These are phyloP conservation scores for Penicillium sp. DNA, from an alignment of 2,329 filamentous ascomycete species.

Conservation along the genomic window DNA sequence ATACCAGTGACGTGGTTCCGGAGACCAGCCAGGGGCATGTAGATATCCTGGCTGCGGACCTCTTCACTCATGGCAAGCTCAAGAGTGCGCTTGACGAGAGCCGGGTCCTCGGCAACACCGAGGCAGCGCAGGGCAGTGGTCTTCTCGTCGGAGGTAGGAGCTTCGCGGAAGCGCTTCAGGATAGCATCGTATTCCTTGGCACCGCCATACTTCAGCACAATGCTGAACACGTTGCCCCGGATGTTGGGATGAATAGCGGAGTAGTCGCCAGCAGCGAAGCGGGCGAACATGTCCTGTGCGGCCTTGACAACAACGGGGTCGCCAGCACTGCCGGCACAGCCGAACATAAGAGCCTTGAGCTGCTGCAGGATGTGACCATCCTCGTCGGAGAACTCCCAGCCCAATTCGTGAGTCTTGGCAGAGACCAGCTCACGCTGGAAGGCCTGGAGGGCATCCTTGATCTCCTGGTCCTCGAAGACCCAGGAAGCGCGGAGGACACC, in stretches of 20 bases:
- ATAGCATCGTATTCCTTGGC: conserved; percentile 82
- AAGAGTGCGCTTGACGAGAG: conserved; percentile 80
- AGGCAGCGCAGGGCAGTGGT: conserved; percentile 86
- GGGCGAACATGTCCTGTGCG: conserved; percentile 86
- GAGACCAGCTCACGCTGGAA: conserved; percentile 80
- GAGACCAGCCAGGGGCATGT: conserved; percentile 80
- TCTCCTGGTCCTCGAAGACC: conserved; percentile 78
- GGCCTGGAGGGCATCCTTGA: conserved; percentile 72
- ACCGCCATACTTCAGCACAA: conserved; percentile 80
- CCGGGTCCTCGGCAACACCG: conserved; percentile 74
- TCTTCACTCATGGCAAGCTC: conserved; percentile 73
- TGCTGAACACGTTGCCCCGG: conserved; percentile 80
- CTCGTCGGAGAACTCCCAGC: conserved; percentile 81
- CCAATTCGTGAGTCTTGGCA: conserved; percentile 79
- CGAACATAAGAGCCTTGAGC: conserved; percentile 91
- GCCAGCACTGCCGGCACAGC: conserved; percentile 75
- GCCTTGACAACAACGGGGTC: conserved; percentile 77
- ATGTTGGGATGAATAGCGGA: conserved; percentile 90
- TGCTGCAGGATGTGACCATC: conserved; percentile 92
- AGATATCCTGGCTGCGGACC: conserved; percentile 93
- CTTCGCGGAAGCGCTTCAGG: conserved; percentile 72
- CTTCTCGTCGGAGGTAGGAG: conserved; percentile 80
- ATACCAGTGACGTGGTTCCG: conserved; percentile 77
- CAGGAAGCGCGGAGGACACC: conserved; percentile 79
- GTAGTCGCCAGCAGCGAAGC: conserved; percentile 76